Evolutionary conservation across 495 filamentous ascomycete genomes (phyloP).

Genomic region (Hypomontagnella submonticulosa): DNA sequence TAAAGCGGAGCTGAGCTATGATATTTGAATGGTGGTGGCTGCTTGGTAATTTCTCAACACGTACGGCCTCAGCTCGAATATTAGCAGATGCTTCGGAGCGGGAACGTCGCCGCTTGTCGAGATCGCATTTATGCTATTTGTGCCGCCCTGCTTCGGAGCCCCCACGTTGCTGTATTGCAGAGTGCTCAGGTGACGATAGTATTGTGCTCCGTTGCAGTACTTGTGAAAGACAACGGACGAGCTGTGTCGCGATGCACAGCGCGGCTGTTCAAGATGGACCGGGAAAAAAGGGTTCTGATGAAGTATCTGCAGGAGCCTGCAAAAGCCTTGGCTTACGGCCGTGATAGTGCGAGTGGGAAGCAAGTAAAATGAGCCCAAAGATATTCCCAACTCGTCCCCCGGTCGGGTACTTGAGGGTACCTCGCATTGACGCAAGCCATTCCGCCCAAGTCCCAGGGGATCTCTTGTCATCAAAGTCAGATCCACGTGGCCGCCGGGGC

Average conservation of each 20-base stretch:
- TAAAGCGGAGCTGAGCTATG: constrained; percentile 44
- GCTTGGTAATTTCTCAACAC: constrained; percentile 29
- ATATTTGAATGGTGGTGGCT: constrained; percentile 29
- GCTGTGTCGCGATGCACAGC: constrained; percentile 23
- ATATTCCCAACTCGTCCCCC: constrained; percentile 23
- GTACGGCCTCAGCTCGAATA: constrained; percentile 30
- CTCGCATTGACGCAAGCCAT: constrained; percentile 42
- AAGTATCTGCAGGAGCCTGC: constrained; percentile 19
- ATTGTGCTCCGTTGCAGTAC: constrained; percentile 5
- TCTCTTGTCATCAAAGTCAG: constrained; percentile 45
- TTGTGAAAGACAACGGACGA: constrained; percentile 10
- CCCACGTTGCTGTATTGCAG: constrained; percentile 28
- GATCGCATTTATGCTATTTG: not conserved
- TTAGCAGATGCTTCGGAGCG: constrained; percentile 21
- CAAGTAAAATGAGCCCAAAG: constrained; percentile 38
- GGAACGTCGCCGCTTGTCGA: constrained; percentile 18
- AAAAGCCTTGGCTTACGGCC: constrained; percentile 36
- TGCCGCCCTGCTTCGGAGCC: constrained; percentile 8
- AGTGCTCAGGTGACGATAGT: constrained; percentile 4
- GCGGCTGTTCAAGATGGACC: constrained; percentile 15
- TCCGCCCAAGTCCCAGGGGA: constrained; percentile 44
- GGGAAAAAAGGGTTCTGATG: constrained; percentile 15
- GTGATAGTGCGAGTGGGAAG: constrained; percentile 35
- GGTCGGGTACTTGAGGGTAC: constrained; percentile 44
- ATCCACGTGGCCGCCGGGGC: constrained; percentile 59